Conservation (phyloP, 2,329 filamentous ascomycete genomes). For the Colletotrichum salicis region DNA sequence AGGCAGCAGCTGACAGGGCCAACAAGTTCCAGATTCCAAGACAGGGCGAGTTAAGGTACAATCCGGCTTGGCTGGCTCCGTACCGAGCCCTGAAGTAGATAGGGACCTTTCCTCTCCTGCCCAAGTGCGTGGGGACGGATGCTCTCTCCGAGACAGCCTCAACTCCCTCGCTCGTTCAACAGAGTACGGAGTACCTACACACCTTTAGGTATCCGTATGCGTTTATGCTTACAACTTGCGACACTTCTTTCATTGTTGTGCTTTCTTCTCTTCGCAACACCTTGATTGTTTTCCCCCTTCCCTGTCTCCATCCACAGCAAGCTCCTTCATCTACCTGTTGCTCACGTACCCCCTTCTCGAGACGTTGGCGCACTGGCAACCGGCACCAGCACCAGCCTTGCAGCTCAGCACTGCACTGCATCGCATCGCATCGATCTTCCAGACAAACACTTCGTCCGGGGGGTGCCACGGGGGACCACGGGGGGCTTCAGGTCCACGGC, state of each 20-base stretch:
- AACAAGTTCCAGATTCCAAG: not conserved
- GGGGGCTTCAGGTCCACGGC: constrained; percentile 13
- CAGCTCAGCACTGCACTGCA: not conserved
- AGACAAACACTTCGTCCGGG: not conserved
- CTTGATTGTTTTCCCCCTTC: not conserved
- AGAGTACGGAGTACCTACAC: not conserved
- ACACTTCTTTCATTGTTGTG: not conserved
- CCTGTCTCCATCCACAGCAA: not conserved
- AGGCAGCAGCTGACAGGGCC: not conserved
- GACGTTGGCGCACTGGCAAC: not conserved
- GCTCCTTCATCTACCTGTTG: not conserved
- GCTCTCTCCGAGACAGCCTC: not conserved
- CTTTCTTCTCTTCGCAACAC: not conserved
- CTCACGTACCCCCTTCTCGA: not conserved
- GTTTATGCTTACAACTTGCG: too few species aligned
- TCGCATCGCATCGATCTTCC: not conserved
- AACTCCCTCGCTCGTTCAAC: not conserved
- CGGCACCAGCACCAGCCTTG: not conserved
- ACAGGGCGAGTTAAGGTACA: not conserved
- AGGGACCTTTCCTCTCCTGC: not conserved
- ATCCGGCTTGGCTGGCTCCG: not conserved
- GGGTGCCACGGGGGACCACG: too few species aligned
- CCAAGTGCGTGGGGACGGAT: not conserved
- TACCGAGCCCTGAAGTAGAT: not conserved
- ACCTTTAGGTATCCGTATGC: too few species aligned